Evolutionary conservation across 2,329 filamentous ascomycete species (phyloP).

Genomic region (Pseudopithomyces chartarum): DNA sequence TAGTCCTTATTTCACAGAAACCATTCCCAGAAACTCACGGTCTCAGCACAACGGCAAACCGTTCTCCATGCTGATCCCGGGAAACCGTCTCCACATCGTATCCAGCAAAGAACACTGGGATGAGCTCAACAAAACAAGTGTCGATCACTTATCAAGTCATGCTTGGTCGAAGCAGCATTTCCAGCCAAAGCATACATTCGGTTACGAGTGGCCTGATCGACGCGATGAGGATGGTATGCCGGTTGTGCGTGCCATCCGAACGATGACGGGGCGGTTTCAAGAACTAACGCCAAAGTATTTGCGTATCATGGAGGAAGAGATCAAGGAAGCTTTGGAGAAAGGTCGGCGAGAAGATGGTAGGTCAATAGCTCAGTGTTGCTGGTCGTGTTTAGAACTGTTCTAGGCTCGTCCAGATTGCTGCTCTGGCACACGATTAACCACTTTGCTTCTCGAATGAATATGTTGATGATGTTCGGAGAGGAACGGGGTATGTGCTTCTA

Average conservation of each 20-base stretch:
- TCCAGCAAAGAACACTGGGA: constrained; percentile 5
- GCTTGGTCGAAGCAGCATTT: constrained; percentile 5
- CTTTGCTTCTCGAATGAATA: constrained; percentile 2
- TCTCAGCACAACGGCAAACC: background rate
- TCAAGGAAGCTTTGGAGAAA: background rate
- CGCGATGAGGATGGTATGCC: constrained; percentile 4
- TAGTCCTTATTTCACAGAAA: background rate
- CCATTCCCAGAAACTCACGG: background rate
- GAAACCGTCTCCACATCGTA: constrained; percentile 5
- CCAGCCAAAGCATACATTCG: constrained; percentile 5
- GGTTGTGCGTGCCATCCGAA: constrained; percentile 5
- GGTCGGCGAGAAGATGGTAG: background rate
- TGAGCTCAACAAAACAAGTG: constrained; percentile 3
- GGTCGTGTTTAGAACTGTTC: background rate
- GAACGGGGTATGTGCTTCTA: constrained; percentile 4
- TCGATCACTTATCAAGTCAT: background rate
- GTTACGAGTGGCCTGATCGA: constrained; percentile 5
- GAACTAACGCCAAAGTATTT: background rate
- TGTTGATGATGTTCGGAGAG: constrained; percentile 5
- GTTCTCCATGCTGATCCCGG: constrained; percentile 5
- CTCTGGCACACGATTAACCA: background rate
- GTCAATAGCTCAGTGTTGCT: background rate
- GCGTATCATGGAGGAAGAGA: constrained; percentile 1
- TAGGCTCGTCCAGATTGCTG: background rate
- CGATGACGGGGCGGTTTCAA: background rate